These are phyloP conservation scores for Martiniozyma abietophila DNA, from an alignment of 805 yeast species.

Conservation along the genomic window DNA sequence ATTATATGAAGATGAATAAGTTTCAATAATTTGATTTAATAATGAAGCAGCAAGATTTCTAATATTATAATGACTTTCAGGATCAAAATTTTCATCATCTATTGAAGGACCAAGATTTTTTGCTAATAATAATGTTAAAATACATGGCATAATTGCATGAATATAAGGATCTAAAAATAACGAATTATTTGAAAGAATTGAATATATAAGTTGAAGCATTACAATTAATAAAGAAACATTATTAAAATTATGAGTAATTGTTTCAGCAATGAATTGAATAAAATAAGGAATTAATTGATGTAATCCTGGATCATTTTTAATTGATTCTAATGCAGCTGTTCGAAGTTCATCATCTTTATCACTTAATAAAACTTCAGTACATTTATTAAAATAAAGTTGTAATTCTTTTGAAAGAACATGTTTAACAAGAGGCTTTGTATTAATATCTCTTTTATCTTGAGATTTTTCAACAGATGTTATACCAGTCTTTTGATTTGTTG, in stretches of 20 bases:
- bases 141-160: conserved; percentile 95
- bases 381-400: conserved; percentile 87
- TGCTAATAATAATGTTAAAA: conserved; percentile 80
- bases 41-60: conserved; percentile 85
- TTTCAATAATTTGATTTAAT: conserved; percentile 64
- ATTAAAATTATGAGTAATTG: conserved; percentile 78
- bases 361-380: conserved; percentile 60
- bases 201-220: conserved; percentile 82
- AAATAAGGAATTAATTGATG: conserved; percentile 96
- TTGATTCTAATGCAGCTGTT: conserved; percentile 74
- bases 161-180: conserved; percentile 91
- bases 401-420: conserved; percentile 92
- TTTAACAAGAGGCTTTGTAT: conserved; percentile 82
- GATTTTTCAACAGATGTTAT: conserved; percentile 20
- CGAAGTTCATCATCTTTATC: conserved; percentile 49
- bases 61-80: conserved; percentile 44
- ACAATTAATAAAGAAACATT: conserved; percentile 63
- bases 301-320: conserved; percentile 87
- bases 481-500: conserved; percentile 23
- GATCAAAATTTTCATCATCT: conserved; percentile 17
- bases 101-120: conserved; percentile 60
- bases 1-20: conserved; percentile 78
- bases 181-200: conserved; percentile 72
- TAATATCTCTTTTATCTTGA: conserved; percentile 36
- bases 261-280: conserved; percentile 93